Evolutionary conservation across 768 basidiomycete genomes (phyloP), one percentile per base, ranked within the genome.

Genomic region (Lactarius hatsudake): DNA sequence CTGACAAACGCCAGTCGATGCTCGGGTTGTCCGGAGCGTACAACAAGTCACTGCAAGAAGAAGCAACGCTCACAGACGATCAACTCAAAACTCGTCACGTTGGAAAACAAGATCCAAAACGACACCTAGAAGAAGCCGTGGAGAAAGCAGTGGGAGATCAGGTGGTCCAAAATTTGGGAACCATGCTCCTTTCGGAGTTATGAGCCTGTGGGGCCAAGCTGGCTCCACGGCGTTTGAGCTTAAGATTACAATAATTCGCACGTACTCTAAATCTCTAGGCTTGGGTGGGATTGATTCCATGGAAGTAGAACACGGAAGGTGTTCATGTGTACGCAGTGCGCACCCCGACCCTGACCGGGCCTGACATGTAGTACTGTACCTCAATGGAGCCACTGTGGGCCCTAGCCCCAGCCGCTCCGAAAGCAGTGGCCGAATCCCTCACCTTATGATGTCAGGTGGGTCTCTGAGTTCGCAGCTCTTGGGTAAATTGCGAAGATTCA

Each of bases 101-200:
- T 72, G 96, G 96, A 65, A 97, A 96, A 77, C 93, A 96, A 73
- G 96, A 98, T 79, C 97, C 97, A 40, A 99, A 99, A 80, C 87
- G 97, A 72, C 97, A 99, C 81, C 77, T 99, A 70, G 95, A 96
- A 73, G 97, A 98, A 78, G 91, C 93, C 34, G 97, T 98, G 7
- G 97, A 98, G 80, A 94, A 91, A 78, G 95, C 96, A 1, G 98
- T 99, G 89, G 95, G 94, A 3, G 90, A 97, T 77, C 96, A 98
- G 77, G 94, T 98, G 62, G 90, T 95, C 53, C 96, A 97, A 80
- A 96, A 91, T 75, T 78, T 98, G 69, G 96, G 93, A 48, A 96
- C 94, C 71, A 96, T 96, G 88, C 82, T 98, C 68, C 82, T 97
- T 69, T 93, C 94, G 64, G 95, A 98, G 80, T 81, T 97, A 73